Percentiles rank a stretch among this genome's conserved stretches.
Evolutionary conservation across 495 filamentous ascomycete species (phyloP).

Genomic region (Paragyromitra xinjiangensis): DNA sequence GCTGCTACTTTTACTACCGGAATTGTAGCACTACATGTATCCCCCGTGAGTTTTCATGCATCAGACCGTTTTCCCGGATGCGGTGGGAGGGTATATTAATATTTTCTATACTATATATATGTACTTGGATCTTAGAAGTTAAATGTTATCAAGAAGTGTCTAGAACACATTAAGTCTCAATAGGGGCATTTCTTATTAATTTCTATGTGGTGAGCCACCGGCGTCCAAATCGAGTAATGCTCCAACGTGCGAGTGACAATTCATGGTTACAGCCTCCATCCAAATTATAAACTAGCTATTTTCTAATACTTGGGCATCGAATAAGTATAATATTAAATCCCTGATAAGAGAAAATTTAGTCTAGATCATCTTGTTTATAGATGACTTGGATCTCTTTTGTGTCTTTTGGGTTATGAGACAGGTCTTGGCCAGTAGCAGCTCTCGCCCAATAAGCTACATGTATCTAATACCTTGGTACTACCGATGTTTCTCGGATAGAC

Average conservation of each 20-base stretch:
- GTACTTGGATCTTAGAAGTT: not conserved
- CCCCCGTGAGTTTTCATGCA: not conserved
- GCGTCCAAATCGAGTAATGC: not conserved
- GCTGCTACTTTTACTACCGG: not conserved
- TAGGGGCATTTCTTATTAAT: not conserved
- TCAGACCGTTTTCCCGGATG: not conserved
- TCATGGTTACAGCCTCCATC: not conserved
- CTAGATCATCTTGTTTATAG: not conserved
- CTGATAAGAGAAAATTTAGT: not conserved
- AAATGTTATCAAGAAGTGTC: not conserved
- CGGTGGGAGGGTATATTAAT: not conserved
- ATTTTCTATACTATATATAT: not conserved
- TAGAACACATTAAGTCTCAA: not conserved
- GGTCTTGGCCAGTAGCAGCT: too few relatives aligned
- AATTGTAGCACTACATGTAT: not conserved
- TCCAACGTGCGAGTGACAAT: slow-evolving; percentile 10
- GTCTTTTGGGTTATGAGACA: not conserved
- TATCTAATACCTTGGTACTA: not conserved
- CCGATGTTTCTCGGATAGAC: not conserved
- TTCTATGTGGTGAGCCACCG: not conserved
- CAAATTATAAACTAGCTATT: not conserved
- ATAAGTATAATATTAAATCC: not conserved
- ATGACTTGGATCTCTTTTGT: not conserved
- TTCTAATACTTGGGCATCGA: not conserved
- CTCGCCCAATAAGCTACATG: not conserved